Evolutionary conservation across 139 green algal species (phyloP), one percentile per base, ranked within the genome.

Genomic region (Axilococcus clingmanii): DNA sequence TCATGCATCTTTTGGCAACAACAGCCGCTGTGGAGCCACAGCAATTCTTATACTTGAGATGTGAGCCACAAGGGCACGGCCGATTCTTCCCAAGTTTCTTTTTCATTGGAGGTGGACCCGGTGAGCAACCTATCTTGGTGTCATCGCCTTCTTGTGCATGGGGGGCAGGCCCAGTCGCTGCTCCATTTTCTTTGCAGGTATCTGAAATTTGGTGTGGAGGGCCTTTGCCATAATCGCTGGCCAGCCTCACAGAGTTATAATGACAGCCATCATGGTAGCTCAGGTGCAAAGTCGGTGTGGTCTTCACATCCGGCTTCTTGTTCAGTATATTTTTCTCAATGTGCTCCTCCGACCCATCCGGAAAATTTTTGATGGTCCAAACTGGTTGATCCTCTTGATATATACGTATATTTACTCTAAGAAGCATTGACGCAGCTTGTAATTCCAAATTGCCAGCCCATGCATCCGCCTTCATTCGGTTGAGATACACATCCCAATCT

Each of bases 391-490:
- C 42, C 15, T 55, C 59, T 44, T 80, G 71, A 41, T 78, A 66
- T 40, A 84, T 69, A 28, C 47, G 55, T 29, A 84, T 63, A 43
- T 70, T 69, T 6, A 63, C 33, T 25, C 52, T 12, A n/a, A 61
- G 37, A 7, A 61, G 22, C 6, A 66, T 25, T 9, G 61, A 72
- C 5, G 58, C 37, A 15, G 75, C 76, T 35, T 83, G 75, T 28
- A 81, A 48, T 51, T 84, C 76, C 23, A 81, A 69, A 45, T 83
- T 42, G 2, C 76, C 76, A 28, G 59, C 75, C 76, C 76, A 84
- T 32, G 40, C 53, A 8, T 57, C 72, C 33, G 70, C 58, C 35
- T 61, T 15, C 75, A 84, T 83, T 23, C 63, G 32, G 12, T 61
- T 27, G 40, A 61, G 59, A 55, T 84, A 84, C n/a, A 61, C 43